These are phyloP conservation scores for Alternaria sp. DNA, from an alignment of 2,329 filamentous ascomycete species.

Conservation along the genomic window DNA sequence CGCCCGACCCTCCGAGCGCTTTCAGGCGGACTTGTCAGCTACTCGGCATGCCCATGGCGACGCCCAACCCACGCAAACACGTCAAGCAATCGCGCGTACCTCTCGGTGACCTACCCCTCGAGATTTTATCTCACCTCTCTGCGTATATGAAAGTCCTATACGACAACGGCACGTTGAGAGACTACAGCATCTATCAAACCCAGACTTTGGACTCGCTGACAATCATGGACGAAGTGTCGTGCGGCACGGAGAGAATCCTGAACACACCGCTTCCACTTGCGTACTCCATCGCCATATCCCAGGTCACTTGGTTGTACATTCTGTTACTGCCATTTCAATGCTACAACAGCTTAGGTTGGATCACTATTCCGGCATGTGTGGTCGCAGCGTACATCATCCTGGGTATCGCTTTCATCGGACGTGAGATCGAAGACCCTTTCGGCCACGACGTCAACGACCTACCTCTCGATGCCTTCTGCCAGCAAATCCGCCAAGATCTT, in stretches of 20 bases:
- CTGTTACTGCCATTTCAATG: constrained; percentile 83
- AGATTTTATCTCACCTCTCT: constrained; percentile 75
- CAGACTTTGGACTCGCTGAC: constrained; percentile 65
- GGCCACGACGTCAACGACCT: constrained; percentile 81
- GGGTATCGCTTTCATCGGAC: constrained; percentile 75
- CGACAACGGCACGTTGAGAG: constrained; percentile 60
- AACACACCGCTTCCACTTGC: constrained; percentile 82
- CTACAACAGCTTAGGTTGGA: constrained; percentile 66
- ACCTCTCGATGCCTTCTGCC: constrained; percentile 70
- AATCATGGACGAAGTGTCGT: constrained; percentile 73
- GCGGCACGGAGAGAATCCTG: constrained; percentile 76
- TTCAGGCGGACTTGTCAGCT: constrained; percentile 72
- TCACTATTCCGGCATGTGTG: constrained; percentile 78
- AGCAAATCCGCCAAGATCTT: constrained; percentile 74
- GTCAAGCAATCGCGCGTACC: constrained; percentile 74
- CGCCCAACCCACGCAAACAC: constrained; percentile 77
- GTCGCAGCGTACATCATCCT: constrained; percentile 81
- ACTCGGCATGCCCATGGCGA: constrained; percentile 75
- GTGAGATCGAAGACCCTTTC: constrained; percentile 86
- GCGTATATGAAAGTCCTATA: constrained; percentile 69
- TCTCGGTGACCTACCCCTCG: constrained; percentile 79
- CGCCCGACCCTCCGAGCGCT: constrained; percentile 37
- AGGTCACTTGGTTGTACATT: constrained; percentile 86
- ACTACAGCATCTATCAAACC: constrained; percentile 64
- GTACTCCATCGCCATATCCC: constrained; percentile 81